Conservation (phyloP, 2,329 filamentous ascomycete species). For the Pseudogymnoascus verrucosus region DNA sequence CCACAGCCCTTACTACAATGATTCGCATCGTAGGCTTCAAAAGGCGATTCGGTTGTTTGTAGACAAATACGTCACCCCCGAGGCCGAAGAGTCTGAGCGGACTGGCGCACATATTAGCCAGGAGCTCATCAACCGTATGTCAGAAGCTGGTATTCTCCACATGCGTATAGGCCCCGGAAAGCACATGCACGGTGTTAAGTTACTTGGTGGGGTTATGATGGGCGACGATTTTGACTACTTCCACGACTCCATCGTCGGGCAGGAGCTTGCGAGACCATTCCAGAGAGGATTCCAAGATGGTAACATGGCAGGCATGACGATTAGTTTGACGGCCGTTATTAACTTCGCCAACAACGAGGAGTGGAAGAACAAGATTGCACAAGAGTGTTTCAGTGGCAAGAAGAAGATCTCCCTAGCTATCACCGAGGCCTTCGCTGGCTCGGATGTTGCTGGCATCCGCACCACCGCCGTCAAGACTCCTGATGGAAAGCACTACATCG, state of each 20-base stretch:
- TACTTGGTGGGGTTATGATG: slow-evolving; percentile 62
- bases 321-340: slow-evolving; percentile 69
- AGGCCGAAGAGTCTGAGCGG: slow-evolving; percentile 68
- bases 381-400: slow-evolving; percentile 68
- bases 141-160: slow-evolving; percentile 63
- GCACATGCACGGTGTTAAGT: slow-evolving; percentile 63
- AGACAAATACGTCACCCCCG: slow-evolving; percentile 61
- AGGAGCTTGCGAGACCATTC: slow-evolving; percentile 65
- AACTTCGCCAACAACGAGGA: slow-evolving; percentile 65
- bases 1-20: slow-evolving; percentile 72
- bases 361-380: slow-evolving; percentile 58
- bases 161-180: slow-evolving; percentile 80
- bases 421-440: slow-evolving; percentile 81
- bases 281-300: slow-evolving; percentile 79
- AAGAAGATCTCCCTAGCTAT: slow-evolving; percentile 87
- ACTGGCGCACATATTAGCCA: slow-evolving; percentile 64
- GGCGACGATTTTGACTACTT: slow-evolving; percentile 83
- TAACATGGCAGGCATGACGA: slow-evolving; percentile 80
- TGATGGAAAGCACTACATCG: slow-evolving; percentile 65
- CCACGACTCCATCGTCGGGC: slow-evolving; percentile 68
- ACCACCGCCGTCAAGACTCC: slow-evolving; percentile 71
- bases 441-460: slow-evolving; percentile 70
- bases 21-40: slow-evolving; percentile 62
- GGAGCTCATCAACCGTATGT: slow-evolving; percentile 70
- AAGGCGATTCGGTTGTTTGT: slow-evolving; percentile 65